phyloP scores from a whole-genome alignment of 2,329 filamentous ascomycete species.

The Aspergillus texensis region DNA sequence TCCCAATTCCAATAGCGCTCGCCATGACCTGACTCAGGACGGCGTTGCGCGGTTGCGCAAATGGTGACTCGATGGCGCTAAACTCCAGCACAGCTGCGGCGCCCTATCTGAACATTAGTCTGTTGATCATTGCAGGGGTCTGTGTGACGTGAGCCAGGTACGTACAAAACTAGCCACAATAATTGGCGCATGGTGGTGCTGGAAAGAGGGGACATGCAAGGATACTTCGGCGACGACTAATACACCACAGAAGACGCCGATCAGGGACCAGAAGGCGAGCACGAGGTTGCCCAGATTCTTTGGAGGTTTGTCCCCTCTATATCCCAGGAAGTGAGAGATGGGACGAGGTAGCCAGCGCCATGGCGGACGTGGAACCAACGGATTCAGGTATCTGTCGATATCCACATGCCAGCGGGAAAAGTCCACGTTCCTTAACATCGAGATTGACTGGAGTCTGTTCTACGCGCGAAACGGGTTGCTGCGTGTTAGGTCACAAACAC shows the following conservation, averaged over 20 bases:
- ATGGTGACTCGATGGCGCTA: slow-evolving; percentile 69
- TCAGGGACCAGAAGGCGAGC: slow-evolving; percentile 63
- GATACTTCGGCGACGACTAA: slow-evolving; percentile 62
- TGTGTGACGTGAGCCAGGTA: slow-evolving; percentile 21
- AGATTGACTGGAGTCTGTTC: not conserved
- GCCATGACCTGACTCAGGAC: slow-evolving; percentile 69
- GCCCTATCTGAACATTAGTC: slow-evolving; percentile 53
- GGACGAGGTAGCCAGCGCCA: slow-evolving; percentile 66
- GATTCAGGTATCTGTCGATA: slow-evolving; percentile 76
- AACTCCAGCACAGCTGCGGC: slow-evolving; percentile 77
- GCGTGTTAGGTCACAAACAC: not conserved
- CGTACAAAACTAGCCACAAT: slow-evolving; percentile 73
- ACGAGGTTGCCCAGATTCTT: slow-evolving; percentile 59
- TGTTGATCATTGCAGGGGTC: not conserved
- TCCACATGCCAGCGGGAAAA: slow-evolving; percentile 60
- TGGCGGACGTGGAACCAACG: slow-evolving; percentile 66
- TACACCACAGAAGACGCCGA: slow-evolving; percentile 67
- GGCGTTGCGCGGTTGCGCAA: slow-evolving; percentile 72
- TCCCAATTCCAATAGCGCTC: slow-evolving; percentile 61
- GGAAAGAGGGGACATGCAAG: slow-evolving; percentile 58
- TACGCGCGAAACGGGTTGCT: not conserved
- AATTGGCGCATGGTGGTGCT: slow-evolving; percentile 56
- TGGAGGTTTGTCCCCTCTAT: slow-evolving; percentile 48
- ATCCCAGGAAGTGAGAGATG: slow-evolving; percentile 69
- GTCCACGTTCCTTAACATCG: slow-evolving; percentile 19